A percentile compares a stretch with the other conserved stretches of the same genome.
Conservation (phyloP, 2,329 filamentous ascomycete genomes). For the Beauveria australis region DNA sequence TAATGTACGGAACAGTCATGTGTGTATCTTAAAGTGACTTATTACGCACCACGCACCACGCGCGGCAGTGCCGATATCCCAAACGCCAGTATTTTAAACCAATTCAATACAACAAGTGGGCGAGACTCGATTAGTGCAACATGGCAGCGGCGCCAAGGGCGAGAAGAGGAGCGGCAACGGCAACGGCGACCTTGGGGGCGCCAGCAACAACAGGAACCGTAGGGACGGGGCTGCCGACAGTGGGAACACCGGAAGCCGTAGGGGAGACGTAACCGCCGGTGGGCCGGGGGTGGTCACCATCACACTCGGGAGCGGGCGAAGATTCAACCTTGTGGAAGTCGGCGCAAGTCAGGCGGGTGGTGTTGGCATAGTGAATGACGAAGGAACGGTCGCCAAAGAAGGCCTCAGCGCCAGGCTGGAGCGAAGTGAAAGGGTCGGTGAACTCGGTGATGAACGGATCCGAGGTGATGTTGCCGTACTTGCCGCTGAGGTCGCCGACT, state of each 20-base stretch:
- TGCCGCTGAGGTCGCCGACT: constrained; percentile 69
- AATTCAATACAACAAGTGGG: not conserved
- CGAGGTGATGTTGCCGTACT: constrained; percentile 53
- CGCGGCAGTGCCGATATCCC: not conserved
- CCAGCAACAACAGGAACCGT: constrained; percentile 3
- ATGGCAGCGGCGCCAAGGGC: constrained; percentile 3
- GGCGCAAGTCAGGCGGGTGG: constrained; percentile 56
- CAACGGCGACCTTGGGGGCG: not conserved
- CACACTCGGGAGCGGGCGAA: constrained; percentile 7
- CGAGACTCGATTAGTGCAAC: not conserved
- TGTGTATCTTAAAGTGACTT: not conserved
- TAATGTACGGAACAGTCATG: constrained; percentile 5
- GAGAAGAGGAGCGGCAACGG: constrained; percentile 1
- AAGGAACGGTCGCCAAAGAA: constrained; percentile 60
- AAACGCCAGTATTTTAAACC: constrained; percentile 3
- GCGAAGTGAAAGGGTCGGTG: constrained; percentile 50
- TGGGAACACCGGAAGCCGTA: not conserved
- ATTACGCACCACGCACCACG: not conserved
- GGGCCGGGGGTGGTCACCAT: not conserved
- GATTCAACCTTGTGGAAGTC: constrained; percentile 39
- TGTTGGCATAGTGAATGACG: constrained; percentile 56
- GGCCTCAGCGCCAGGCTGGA: constrained; percentile 38
- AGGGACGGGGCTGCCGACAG: not conserved
- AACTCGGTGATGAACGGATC: constrained; percentile 43
- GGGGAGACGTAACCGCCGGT: constrained; percentile 5